phyloP scores from a whole-genome alignment of 108 stramenopile species.

The Skeletonema grethae region DNA sequence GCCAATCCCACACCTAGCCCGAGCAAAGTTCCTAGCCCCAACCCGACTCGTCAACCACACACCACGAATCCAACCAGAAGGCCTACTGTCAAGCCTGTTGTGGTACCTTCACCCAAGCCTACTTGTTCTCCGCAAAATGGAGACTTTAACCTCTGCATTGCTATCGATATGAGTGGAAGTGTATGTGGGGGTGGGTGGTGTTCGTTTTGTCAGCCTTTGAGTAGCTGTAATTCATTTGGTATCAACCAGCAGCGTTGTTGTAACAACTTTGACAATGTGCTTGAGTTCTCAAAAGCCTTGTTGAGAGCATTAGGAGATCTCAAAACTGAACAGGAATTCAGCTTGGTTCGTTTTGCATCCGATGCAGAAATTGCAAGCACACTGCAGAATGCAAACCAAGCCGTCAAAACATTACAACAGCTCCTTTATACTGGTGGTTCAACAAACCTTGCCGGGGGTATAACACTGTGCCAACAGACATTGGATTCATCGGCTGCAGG shows the following conservation, averaged over 20 bases:
- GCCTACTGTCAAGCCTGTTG: constrained; percentile 1
- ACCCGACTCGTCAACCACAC: not conserved
- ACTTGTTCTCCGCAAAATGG: constrained; percentile 19
- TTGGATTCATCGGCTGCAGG: constrained; percentile 24
- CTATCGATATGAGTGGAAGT: constrained; percentile 40
- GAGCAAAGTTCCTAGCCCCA: not conserved
- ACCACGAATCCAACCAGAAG: not conserved
- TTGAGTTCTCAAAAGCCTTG: constrained; percentile 32
- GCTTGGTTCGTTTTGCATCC: constrained; percentile 29
- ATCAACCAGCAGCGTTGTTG: constrained; percentile 20
- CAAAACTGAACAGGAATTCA: constrained; percentile 11
- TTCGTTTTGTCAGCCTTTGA: constrained; percentile 5
- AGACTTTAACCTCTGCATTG: constrained; percentile 41
- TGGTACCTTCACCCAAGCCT: constrained; percentile 5
- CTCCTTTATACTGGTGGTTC: not conserved
- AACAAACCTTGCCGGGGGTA: not conserved
- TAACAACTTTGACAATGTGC: constrained; percentile 30
- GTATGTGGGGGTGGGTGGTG: constrained; percentile 33
- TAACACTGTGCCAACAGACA: constrained; percentile 1
- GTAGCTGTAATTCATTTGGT: not conserved
- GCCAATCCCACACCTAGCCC: no score
- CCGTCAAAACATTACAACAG: not conserved
- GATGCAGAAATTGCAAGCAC: constrained; percentile 19
- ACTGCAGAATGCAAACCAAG: constrained; percentile 17
- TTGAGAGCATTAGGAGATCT: constrained; percentile 18